These are phyloP conservation scores for Macrocybe sp. DNA, from an alignment of 1,284 basidiomycete genomes.

Conservation along the genomic window DNA sequence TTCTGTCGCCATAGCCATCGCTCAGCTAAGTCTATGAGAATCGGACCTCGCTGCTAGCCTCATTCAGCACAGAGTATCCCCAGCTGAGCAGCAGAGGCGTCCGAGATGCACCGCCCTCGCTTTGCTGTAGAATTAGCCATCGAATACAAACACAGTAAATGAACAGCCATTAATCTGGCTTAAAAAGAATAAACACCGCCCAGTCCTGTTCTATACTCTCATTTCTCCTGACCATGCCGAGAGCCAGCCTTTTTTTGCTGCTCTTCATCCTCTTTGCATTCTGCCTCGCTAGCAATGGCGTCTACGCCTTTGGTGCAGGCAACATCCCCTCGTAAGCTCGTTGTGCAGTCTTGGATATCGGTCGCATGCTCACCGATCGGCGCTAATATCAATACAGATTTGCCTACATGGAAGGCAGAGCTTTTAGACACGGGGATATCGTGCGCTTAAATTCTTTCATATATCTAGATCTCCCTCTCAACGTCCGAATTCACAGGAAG, in stretches of 20 bases:
- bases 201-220: conserved; percentile 2
- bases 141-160: not conserved
- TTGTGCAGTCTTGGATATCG: conserved; percentile 9
- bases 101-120: no score
- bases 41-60: no score
- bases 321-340: conserved; percentile 64
- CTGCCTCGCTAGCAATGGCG: conserved; percentile 52
- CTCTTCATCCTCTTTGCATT: conserved; percentile 51
- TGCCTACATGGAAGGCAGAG: conserved; percentile 72
- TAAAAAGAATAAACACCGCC: no score
- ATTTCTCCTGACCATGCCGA: conserved; percentile 25
- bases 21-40: not conserved
- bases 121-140: no score
- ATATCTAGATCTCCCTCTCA: conserved; percentile 1
- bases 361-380: not conserved
- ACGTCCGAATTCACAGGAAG: conserved; percentile 45
- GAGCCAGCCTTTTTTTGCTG: conserved; percentile 34
- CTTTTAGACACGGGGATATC: conserved; percentile 85
- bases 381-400: conserved; percentile 35
- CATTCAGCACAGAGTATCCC: no score
- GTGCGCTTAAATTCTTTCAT: conserved; percentile 35
- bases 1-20: not conserved
- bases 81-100: no score
- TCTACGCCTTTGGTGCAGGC: conserved; percentile 71
- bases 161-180: not conserved